Percentiles rank a stretch among this genome's conserved stretches.
phyloP scores from a whole-genome alignment of 257 asterid species.

The Phtheirospermum japonicum region DNA sequence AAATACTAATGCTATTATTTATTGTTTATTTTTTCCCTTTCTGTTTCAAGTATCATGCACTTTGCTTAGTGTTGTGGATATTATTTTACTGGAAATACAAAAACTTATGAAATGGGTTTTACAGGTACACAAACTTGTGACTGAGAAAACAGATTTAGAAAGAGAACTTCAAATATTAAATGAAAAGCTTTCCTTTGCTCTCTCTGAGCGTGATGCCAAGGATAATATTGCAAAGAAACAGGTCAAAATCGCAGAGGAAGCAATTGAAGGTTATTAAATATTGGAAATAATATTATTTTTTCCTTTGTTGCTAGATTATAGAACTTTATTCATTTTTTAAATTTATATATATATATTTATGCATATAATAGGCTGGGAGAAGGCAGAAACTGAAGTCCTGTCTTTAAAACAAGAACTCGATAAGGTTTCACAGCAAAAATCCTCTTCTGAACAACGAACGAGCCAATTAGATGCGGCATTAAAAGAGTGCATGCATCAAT shows the following conservation, averaged over 20 bases:
- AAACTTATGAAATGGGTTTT: slow-evolving; percentile 21
- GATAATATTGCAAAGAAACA: slow-evolving; percentile 63
- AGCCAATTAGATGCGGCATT: slow-evolving; percentile 81
- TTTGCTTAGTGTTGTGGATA: neutral
- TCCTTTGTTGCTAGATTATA: neutral
- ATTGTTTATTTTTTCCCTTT: neutral
- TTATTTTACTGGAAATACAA: neutral
- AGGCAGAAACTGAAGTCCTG: slow-evolving; percentile 67
- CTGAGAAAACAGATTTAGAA: slow-evolving; percentile 56
- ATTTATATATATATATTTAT: neutral
- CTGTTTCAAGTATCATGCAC: slow-evolving; percentile 5
- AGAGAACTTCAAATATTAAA: slow-evolving; percentile 48
- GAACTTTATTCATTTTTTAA: neutral
- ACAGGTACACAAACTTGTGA: slow-evolving; percentile 47
- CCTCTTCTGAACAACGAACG: slow-evolving; percentile 57
- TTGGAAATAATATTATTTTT: neutral
- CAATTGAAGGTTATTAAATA: slow-evolving; percentile 66
- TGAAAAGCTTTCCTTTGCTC: slow-evolving; percentile 64
- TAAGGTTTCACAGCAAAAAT: slow-evolving; percentile 53
- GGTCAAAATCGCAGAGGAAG: slow-evolving; percentile 83
- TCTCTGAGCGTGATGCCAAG: slow-evolving; percentile 59
- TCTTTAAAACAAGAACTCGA: slow-evolving; percentile 68
- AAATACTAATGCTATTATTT: neutral
- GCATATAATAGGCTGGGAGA: slow-evolving; percentile 73
- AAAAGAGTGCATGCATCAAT: slow-evolving; percentile 86